Evolutionary conservation across 768 basidiomycete genomes (phyloP).

Genomic region (Tricholoma terreum): DNA sequence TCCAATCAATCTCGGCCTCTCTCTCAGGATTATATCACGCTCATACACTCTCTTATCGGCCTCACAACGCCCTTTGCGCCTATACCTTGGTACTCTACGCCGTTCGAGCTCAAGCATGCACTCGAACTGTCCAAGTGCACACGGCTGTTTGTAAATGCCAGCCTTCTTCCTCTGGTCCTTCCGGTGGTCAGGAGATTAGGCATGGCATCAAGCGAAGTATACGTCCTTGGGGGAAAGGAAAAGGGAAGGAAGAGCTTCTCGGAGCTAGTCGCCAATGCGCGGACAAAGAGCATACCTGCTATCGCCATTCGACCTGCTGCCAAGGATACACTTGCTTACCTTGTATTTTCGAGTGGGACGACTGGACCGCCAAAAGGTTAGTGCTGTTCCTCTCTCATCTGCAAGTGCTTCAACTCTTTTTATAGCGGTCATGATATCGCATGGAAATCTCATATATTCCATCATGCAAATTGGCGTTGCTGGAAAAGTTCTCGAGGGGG

Average conservation of each 20-base stretch:
- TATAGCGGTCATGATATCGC: slow-evolving; percentile 70
- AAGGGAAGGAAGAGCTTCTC: slow-evolving; percentile 40
- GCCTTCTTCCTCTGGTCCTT: slow-evolving; percentile 40
- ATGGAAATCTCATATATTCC: slow-evolving; percentile 55
- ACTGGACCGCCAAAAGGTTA: slow-evolving; percentile 22
- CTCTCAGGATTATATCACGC: slow-evolving; percentile 50
- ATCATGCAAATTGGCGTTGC: slow-evolving; percentile 36
- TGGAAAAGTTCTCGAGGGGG: slow-evolving; percentile 25
- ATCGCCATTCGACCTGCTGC: slow-evolving; percentile 9
- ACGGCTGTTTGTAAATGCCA: slow-evolving; percentile 50
- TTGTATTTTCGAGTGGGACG: slow-evolving; percentile 23
- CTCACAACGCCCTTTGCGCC: slow-evolving; percentile 51
- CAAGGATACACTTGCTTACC: slow-evolving; percentile 19
- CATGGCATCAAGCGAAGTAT: slow-evolving; percentile 40
- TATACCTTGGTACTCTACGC: slow-evolving; percentile 53
- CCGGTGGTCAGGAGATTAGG: slow-evolving; percentile 34
- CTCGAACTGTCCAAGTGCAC: slow-evolving; percentile 48
- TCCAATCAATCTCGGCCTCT: background rate
- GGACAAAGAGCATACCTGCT: slow-evolving; percentile 13
- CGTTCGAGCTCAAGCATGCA: slow-evolving; percentile 52
- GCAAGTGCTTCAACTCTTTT: background rate
- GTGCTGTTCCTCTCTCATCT: background rate
- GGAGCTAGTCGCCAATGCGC: slow-evolving; percentile 36
- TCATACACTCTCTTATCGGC: slow-evolving; percentile 47
- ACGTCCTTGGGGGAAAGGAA: slow-evolving; percentile 42